A percentile compares a stretch with the other conserved stretches of the same genome.
These are phyloP conservation scores for Mrakia blollopis DNA, from an alignment of 768 basidiomycete genomes.

Conservation along the genomic window DNA sequence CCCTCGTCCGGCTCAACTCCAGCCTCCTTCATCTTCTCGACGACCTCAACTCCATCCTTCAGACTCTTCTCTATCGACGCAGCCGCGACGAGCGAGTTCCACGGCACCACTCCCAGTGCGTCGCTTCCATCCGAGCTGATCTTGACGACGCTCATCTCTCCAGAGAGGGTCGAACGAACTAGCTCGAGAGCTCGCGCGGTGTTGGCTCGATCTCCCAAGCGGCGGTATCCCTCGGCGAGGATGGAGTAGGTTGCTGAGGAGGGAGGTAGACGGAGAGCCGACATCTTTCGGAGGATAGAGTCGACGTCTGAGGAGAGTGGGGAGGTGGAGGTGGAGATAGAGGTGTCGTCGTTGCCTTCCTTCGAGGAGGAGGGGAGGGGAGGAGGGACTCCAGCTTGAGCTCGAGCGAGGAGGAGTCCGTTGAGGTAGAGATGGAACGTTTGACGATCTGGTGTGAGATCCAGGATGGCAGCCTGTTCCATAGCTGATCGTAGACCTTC, in stretches of 20 bases:
- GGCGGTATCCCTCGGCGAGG: slow-evolving; percentile 20
- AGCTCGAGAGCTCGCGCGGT: slow-evolving; percentile 5
- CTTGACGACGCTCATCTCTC: slow-evolving; percentile 12
- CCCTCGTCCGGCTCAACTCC: slow-evolving; percentile 19
- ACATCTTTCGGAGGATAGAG: background rate
- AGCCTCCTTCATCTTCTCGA: slow-evolving; percentile 14
- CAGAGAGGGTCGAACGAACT: slow-evolving; percentile 6
- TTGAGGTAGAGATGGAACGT: slow-evolving; percentile 20
- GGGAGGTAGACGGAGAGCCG: background rate
- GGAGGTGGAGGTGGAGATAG: background rate
- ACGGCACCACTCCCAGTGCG: background rate
- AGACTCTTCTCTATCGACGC: background rate
- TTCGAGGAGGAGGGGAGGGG: background rate
- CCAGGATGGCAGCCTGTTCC: slow-evolving; percentile 16
- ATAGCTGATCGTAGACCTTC: slow-evolving; percentile 6
- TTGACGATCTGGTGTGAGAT: slow-evolving; percentile 18
- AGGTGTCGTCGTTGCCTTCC: background rate
- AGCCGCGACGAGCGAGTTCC: slow-evolving; percentile 18
- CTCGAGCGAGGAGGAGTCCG: slow-evolving; percentile 6
- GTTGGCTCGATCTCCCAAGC: slow-evolving; percentile 5
- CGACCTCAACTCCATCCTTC: background rate
- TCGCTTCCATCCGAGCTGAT: slow-evolving; percentile 7
- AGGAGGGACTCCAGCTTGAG: background rate
- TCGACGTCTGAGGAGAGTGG: slow-evolving; percentile 1
- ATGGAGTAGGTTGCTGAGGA: slow-evolving; percentile 15